phyloP scores from a whole-genome alignment of 2,329 filamentous ascomycete genomes.

The Dactylellina cionopaga region DNA sequence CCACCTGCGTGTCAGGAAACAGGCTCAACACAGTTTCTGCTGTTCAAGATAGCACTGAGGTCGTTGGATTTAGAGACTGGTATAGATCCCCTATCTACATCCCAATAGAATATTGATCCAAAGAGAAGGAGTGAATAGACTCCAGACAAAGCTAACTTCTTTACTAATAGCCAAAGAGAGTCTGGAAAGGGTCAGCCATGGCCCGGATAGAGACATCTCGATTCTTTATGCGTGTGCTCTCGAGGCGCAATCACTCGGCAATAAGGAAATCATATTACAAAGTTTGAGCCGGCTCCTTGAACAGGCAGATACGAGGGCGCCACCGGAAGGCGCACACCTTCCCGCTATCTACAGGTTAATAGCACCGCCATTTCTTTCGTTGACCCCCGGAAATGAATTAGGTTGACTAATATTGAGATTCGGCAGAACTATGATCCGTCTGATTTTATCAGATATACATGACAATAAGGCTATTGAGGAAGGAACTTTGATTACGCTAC shows the following conservation, averaged over 20 bases:
- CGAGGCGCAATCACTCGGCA: slow-evolving; percentile 75
- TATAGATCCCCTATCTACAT: slow-evolving; percentile 56
- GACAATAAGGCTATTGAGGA: slow-evolving; percentile 55
- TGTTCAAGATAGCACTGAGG: slow-evolving; percentile 77
- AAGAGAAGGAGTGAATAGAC: neutral
- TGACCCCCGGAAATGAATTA: slow-evolving; percentile 53
- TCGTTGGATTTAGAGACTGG: slow-evolving; percentile 67
- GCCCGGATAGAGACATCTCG: slow-evolving; percentile 67
- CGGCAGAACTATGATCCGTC: slow-evolving; percentile 62
- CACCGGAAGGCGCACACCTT: slow-evolving; percentile 67
- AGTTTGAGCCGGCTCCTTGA: slow-evolving; percentile 71
- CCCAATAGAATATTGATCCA: neutral
- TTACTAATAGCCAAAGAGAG: slow-evolving; percentile 69
- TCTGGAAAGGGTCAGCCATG: slow-evolving; percentile 70
- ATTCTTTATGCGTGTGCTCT: slow-evolving; percentile 82
- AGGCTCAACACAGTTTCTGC: slow-evolving; percentile 75
- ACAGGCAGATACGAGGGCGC: slow-evolving; percentile 64
- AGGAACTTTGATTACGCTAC: slow-evolving; percentile 39
- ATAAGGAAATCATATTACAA: slow-evolving; percentile 70
- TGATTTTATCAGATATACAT: slow-evolving; percentile 63
- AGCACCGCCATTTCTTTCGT: slow-evolving; percentile 62
- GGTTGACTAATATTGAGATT: slow-evolving; percentile 42
- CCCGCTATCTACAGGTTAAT: slow-evolving; percentile 73
- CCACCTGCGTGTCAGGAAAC: slow-evolving; percentile 69
- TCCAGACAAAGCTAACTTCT: slow-evolving; percentile 13